These are phyloP conservation scores for Solidago caesia DNA, from an alignment of 129 eudicot species.

Conservation along the genomic window DNA sequence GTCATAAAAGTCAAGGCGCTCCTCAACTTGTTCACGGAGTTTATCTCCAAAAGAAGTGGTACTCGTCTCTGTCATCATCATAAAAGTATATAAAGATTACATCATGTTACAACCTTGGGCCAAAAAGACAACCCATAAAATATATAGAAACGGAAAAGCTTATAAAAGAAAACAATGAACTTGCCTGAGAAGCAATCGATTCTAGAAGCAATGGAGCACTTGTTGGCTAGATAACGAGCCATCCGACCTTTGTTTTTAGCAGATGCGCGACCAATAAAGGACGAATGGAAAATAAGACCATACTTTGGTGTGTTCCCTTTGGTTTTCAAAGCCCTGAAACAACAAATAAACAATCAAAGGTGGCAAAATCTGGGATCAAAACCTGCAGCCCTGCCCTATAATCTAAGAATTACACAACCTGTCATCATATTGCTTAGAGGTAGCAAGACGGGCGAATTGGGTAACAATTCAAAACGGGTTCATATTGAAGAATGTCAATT, in stretches of 20 bases:
- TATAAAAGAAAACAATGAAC: not conserved
- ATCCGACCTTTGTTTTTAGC: constrained; percentile 89
- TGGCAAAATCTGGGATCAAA: too few relatives aligned
- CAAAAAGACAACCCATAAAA: not conserved
- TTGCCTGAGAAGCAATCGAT: constrained; percentile 84
- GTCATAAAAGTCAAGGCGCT: constrained; percentile 85
- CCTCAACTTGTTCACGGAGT: constrained; percentile 92
- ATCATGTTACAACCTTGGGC: not conserved
- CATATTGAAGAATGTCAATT: not conserved
- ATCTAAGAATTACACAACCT: constrained; percentile 1
- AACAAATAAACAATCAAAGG: constrained; percentile 1
- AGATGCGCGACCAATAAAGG: constrained; percentile 94
- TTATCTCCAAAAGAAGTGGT: constrained; percentile 83
- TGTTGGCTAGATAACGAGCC: constrained; percentile 99
- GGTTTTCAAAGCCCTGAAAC: constrained; percentile 83
- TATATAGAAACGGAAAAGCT: too few relatives aligned
- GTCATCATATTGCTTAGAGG: not conserved
- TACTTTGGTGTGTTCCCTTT: constrained; percentile 93
- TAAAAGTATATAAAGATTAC: constrained; percentile 5
- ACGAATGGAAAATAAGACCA: constrained; percentile 92
- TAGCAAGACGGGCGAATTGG: not conserved
- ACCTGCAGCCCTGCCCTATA: not conserved
- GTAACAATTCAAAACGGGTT: not conserved
- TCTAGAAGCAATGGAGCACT: constrained; percentile 91
- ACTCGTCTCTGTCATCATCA: constrained; percentile 47